Conservation (phyloP, 1,284 basidiomycete genomes). For the Moesziomyces sp. region DNA sequence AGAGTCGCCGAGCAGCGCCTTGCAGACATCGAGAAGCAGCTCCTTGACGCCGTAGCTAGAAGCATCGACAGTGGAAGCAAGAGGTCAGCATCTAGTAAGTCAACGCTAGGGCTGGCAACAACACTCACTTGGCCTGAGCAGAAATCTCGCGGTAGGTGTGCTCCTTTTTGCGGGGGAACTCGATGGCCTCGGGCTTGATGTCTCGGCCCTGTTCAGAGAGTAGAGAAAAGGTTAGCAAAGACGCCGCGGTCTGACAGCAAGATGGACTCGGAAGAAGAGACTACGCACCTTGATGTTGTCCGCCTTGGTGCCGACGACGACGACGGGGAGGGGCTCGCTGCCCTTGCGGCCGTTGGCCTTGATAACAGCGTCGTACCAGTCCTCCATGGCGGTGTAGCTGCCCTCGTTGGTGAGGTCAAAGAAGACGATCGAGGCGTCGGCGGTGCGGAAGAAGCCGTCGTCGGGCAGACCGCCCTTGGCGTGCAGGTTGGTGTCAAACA, state of each 20-base stretch:
- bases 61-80: not conserved
- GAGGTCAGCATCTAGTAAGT: not conserved
- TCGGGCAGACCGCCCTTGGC: slow-evolving; percentile 49
- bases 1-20: slow-evolving; percentile 40
- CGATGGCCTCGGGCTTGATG: slow-evolving; percentile 46
- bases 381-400: slow-evolving; percentile 48
- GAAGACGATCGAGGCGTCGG: slow-evolving; percentile 43
- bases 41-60: slow-evolving; percentile 50
- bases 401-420: slow-evolving; percentile 37
- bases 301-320: slow-evolving; percentile 46
- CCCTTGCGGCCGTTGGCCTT: slow-evolving; percentile 47
- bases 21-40: slow-evolving; percentile 47
- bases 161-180: slow-evolving; percentile 51
- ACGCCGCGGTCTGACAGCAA: not conserved
- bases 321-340: slow-evolving; percentile 46
- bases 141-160: slow-evolving; percentile 50
- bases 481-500: slow-evolving; percentile 50
- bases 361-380: slow-evolving; percentile 46
- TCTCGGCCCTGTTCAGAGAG: slow-evolving; percentile 25
- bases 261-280: no score
- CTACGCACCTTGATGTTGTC: slow-evolving; percentile 45
- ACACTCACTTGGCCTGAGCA: slow-evolving; percentile 40
- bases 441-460: slow-evolving; percentile 50
- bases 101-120: not conserved
- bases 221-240: not conserved